Percentiles rank a stretch among this genome's conserved stretches.
Evolutionary conservation across 208 protist species (phyloP).

Genomic region (Porcisia deanei): DNA sequence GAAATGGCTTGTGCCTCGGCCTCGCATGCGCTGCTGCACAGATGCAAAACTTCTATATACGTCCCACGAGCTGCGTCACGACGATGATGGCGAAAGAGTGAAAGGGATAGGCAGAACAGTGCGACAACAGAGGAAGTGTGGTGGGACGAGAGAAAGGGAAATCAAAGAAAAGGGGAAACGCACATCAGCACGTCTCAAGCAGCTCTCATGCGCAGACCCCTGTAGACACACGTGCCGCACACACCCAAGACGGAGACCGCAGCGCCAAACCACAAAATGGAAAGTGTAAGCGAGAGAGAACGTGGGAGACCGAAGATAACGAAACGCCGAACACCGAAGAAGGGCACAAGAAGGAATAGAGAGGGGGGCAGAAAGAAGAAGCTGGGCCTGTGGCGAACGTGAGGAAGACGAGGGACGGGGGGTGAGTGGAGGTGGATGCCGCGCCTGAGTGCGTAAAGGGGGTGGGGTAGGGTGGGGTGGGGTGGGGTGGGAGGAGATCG

Average conservation of each 20-base stretch:
- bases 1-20: background rate
- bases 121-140: too few relatives aligned
- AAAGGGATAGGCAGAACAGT: too few relatives aligned
- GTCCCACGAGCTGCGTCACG: background rate
- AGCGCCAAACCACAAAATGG: background rate
- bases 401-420: background rate
- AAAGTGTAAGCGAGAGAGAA: background rate
- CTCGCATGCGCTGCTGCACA: background rate
- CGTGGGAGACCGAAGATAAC: background rate
- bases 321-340: background rate
- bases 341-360: background rate
- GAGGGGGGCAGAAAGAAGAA: constrained; percentile 5
- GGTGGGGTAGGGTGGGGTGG: background rate
- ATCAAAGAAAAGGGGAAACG: background rate
- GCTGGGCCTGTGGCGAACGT: background rate
- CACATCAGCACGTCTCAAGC: background rate
- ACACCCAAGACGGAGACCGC: background rate
- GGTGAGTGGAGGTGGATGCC: background rate
- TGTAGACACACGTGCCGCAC: background rate
- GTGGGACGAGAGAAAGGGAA: background rate
- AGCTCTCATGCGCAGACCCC: background rate
- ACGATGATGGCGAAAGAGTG: background rate
- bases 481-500: background rate
- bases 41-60: background rate
- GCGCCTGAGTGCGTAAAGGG: background rate